These are phyloP conservation scores for Phytophthora fragariaefolia DNA, from an alignment of 352 stramenopile species.

Conservation along the genomic window DNA sequence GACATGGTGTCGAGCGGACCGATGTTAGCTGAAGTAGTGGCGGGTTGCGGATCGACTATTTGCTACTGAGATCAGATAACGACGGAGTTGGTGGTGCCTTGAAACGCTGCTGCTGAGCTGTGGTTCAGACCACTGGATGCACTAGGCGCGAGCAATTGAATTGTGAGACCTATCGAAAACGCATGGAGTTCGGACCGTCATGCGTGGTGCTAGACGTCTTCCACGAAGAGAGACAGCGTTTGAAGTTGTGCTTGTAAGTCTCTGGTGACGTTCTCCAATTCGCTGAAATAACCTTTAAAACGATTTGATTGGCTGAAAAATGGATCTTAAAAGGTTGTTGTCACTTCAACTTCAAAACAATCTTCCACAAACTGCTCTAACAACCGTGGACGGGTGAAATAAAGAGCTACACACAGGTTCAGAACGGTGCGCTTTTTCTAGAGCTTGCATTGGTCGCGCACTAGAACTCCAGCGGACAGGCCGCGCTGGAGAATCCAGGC, in stretches of 20 bases:
- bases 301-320: slow-evolving; percentile 11
- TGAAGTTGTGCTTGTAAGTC: too few species aligned
- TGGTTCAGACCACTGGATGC: slow-evolving; percentile 5
- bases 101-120: slow-evolving; percentile 13
- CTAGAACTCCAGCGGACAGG: slow-evolving; percentile 6
- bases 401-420: slow-evolving; percentile 30
- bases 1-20: slow-evolving; percentile 24
- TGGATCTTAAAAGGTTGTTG: slow-evolving; percentile 25
- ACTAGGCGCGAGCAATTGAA: slow-evolving; percentile 23
- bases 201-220: not conserved
- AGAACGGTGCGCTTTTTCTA: slow-evolving; percentile 6
- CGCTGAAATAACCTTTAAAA: too few species aligned
- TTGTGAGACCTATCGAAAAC: slow-evolving; percentile 27
- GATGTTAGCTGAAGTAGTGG: slow-evolving; percentile 14
- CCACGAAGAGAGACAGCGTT: slow-evolving; percentile 14
- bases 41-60: slow-evolving; percentile 2
- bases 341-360: slow-evolving; percentile 29
- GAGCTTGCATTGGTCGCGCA: not conserved
- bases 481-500: slow-evolving; percentile 12
- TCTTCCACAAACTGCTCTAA: slow-evolving; percentile 16
- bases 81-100: slow-evolving; percentile 4
- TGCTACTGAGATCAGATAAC: slow-evolving; percentile 22
- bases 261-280: too few species aligned
- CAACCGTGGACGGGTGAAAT: slow-evolving; percentile 22
- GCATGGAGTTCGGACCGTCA: not conserved